Percentiles rank a stretch among this genome's conserved stretches.
Conservation (phyloP, 192 early-diverging fungal species). For the Coemansia sp. region DNA sequence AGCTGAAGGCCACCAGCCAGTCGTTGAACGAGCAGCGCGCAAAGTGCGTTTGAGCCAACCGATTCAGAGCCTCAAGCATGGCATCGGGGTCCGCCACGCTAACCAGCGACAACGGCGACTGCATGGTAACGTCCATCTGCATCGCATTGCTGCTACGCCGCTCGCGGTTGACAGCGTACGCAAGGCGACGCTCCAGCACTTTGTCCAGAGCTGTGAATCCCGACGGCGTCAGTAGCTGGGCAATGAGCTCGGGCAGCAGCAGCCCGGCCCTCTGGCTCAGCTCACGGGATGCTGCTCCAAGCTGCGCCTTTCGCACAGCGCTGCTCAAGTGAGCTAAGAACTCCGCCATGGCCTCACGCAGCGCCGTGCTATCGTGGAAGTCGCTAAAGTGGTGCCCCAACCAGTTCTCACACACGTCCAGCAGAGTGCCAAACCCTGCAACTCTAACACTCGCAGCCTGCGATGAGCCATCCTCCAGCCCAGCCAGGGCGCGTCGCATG, state of each 20-base stretch:
- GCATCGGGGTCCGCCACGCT: conserved; percentile 29
- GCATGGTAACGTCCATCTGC: conserved; percentile 16
- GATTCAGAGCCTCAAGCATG: conserved; percentile 43
- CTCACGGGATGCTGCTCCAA: conserved; percentile 1
- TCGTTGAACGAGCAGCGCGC: conserved; percentile 51
- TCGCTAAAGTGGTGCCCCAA: conserved; percentile 59
- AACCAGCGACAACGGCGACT: conserved; percentile 36
- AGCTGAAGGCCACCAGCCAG: conserved; percentile 52
- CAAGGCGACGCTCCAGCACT: conserved; percentile 36
- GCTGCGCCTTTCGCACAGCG: conserved; percentile 8
- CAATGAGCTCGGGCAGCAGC: conserved; percentile 27
- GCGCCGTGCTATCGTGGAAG: conserved; percentile 60
- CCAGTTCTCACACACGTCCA: conserved; percentile 66
- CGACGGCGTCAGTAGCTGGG: conserved; percentile 34
- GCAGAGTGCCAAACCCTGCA: conserved; percentile 27
- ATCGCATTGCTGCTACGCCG: conserved; percentile 16
- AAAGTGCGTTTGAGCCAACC: conserved; percentile 50
- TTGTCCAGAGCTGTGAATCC: conserved; percentile 30
- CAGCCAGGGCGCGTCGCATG: conserved; percentile 25
- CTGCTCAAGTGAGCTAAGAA: conserved; percentile 26
- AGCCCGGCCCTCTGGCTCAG: conserved; percentile 11
- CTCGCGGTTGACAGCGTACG: conserved; percentile 34
- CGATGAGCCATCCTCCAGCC: conserved; percentile 30
- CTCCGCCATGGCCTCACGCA: conserved; percentile 53
- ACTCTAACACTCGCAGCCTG: conserved; percentile 5